phyloP scores from a whole-genome alignment of 768 basidiomycete genomes.

The Leccinum pellstonianum region DNA sequence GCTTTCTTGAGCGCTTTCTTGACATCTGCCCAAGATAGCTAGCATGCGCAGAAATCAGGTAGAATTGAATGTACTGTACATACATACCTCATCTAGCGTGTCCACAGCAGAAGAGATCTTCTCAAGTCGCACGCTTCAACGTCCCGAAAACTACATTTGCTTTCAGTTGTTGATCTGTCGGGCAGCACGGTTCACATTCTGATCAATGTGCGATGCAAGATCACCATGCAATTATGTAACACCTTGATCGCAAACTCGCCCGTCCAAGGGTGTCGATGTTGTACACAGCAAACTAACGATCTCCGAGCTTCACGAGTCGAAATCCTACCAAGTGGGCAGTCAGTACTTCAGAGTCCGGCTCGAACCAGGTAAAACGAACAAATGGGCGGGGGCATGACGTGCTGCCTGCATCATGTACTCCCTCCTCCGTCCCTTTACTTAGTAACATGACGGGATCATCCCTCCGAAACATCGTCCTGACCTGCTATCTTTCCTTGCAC shows the following conservation, averaged over 20 bases:
- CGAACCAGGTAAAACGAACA: neutral
- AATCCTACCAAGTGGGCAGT: conserved; percentile 53
- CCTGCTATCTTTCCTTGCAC: conserved; percentile 83
- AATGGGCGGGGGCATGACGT: conserved; percentile 21
- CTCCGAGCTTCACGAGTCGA: too few relatives aligned
- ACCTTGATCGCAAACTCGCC: too few relatives aligned
- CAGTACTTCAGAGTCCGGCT: neutral
- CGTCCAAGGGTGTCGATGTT: conserved; percentile 76
- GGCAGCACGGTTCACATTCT: too few relatives aligned
- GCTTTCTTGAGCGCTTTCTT: too few relatives aligned
- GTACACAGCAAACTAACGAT: conserved; percentile 80
- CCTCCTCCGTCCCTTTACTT: conserved; percentile 98
- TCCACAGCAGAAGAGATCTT: conserved; percentile 89
- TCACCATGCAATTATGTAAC: too few relatives aligned
- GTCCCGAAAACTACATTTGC: too few relatives aligned
- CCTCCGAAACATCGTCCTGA: conserved; percentile 97
- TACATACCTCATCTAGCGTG: conserved; percentile 89
- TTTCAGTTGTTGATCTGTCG: conserved; percentile 93
- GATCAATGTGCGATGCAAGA: too few relatives aligned
- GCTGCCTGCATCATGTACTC: conserved; percentile 99
- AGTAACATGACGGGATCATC: conserved; percentile 94
- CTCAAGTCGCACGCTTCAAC: too few relatives aligned
- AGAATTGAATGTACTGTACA: neutral
- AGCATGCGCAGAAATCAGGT: neutral
- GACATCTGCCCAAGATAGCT: conserved; percentile 90